Percentiles rank a stretch among this genome's conserved stretches.
Conservation (phyloP, 2,329 filamentous ascomycete species). For the Epichloe sibirici region DNA sequence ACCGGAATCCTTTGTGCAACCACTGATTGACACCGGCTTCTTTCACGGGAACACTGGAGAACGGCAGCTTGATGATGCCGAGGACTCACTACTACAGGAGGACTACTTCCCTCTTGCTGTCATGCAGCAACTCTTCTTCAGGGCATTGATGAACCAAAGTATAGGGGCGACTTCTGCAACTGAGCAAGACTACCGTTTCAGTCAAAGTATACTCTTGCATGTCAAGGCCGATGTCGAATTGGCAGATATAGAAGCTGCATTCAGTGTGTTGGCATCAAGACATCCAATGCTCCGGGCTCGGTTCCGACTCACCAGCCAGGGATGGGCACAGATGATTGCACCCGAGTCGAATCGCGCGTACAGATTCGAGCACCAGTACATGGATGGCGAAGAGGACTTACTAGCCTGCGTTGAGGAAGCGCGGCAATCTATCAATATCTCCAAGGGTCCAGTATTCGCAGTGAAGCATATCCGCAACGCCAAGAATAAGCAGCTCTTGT, state of each 20-base stretch:
- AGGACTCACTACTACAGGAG: constrained; percentile 18
- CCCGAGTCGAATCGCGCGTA: constrained; percentile 30
- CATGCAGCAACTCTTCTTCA: constrained; percentile 42
- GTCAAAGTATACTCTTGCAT: constrained; percentile 36
- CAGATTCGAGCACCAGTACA: constrained; percentile 28
- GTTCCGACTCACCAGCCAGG: constrained; percentile 25
- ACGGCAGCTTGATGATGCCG: background rate
- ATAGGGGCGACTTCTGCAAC: constrained; percentile 15
- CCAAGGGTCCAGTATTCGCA: constrained; percentile 37
- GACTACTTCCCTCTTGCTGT: constrained; percentile 35
- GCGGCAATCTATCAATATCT: constrained; percentile 34
- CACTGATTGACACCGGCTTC: background rate
- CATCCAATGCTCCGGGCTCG: constrained; percentile 40
- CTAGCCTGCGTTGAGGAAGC: constrained; percentile 27
- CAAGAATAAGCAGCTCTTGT: constrained; percentile 34
- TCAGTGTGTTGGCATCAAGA: constrained; percentile 35
- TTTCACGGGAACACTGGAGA: background rate
- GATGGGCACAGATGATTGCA: constrained; percentile 35
- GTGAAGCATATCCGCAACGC: constrained; percentile 34
- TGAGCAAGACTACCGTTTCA: constrained; percentile 33
- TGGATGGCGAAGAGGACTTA: constrained; percentile 29
- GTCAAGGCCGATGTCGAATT: constrained; percentile 28
- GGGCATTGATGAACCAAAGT: constrained; percentile 30
- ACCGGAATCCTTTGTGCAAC: constrained; percentile 5
- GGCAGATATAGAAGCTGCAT: constrained; percentile 33